These are phyloP conservation scores for Prunus dulcis DNA, from an alignment of 306 rosid species.

Conservation along the genomic window DNA sequence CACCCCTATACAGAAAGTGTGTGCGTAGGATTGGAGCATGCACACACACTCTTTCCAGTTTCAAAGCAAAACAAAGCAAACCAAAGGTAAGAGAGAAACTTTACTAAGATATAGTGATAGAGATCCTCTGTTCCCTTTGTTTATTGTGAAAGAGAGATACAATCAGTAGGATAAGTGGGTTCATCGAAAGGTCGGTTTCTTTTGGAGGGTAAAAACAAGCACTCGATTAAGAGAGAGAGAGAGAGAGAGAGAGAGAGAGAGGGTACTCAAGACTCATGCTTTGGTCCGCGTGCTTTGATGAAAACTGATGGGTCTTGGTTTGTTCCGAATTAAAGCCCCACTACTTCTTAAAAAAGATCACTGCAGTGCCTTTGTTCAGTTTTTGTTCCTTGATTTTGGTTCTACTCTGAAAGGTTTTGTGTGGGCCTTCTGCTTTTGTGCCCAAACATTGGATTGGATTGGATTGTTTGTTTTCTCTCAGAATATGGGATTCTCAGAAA, in stretches of 20 bases:
- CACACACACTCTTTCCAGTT: conserved; percentile 47
- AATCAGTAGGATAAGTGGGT: conserved; percentile 42
- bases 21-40: conserved; percentile 65
- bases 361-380: conserved; percentile 57
- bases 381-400: conserved; percentile 55
- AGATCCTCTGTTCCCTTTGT: conserved; percentile 22
- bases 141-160: conserved; percentile 8
- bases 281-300: conserved; percentile 86
- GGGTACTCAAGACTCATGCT: conserved; percentile 42
- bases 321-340: conserved; percentile 39
- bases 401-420: conserved; percentile 17
- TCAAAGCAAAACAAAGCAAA: conserved; percentile 25
- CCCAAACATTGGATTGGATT: conserved; percentile 29
- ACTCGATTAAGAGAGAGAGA: conserved; percentile 31
- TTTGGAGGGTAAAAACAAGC: conserved; percentile 45
- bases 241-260: not conserved
- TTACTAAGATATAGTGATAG: not conserved
- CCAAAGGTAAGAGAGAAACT: conserved; percentile 4
- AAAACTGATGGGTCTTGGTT: conserved; percentile 41
- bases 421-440: conserved; percentile 33
- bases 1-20: conserved; percentile 41
- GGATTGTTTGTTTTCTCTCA: conserved; percentile 33
- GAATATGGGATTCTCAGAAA: conserved; percentile 20
- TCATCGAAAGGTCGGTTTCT: conserved; percentile 87
- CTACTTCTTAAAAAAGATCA: conserved; percentile 22